Evolutionary conservation across 148 eudicot species (phyloP).

Genomic region (Vaccinium corymbosum): DNA sequence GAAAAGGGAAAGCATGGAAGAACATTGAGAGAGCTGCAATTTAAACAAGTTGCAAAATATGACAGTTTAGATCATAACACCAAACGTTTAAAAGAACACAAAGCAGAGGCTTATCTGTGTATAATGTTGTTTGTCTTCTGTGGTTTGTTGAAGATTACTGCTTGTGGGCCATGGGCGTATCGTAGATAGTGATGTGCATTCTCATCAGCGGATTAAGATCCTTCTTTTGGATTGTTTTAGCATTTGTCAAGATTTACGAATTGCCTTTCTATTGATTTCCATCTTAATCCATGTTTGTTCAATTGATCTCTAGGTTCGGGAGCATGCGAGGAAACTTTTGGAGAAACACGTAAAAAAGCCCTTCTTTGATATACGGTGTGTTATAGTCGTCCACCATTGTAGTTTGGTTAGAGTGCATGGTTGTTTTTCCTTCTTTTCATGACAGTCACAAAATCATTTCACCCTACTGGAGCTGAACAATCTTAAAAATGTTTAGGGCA

Average conservation of each 20-base stretch:
- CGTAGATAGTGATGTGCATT: not conserved
- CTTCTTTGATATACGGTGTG: conserved; percentile 78
- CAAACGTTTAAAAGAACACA: too few relatives aligned
- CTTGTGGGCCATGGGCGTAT: not conserved
- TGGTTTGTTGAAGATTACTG: too few relatives aligned
- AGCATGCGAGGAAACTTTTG: conserved; percentile 89
- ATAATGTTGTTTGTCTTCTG: too few relatives aligned
- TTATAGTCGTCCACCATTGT: not conserved
- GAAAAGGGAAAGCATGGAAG: not conserved
- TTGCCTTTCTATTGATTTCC: not conserved
- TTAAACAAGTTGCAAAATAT: not conserved
- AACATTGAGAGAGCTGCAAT: not conserved
- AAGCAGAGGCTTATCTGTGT: too few relatives aligned
- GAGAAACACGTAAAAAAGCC: conserved; percentile 89
- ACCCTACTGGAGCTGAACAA: not conserved
- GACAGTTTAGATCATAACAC: too few relatives aligned
- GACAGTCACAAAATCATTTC: not conserved
- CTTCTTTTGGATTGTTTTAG: not conserved
- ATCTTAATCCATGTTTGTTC: conserved; percentile 10
- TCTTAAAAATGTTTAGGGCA: not conserved
- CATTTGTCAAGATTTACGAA: not conserved
- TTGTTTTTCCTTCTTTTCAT: not conserved
- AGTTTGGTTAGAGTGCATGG: not conserved
- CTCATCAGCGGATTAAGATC: not conserved
- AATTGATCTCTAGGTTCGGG: conserved; percentile 65